Evolutionary conservation across 176 grass and related monocot genomes (phyloP), one percentile per base, ranked within the genome.

Genomic region (Eragrostis curvula): DNA sequence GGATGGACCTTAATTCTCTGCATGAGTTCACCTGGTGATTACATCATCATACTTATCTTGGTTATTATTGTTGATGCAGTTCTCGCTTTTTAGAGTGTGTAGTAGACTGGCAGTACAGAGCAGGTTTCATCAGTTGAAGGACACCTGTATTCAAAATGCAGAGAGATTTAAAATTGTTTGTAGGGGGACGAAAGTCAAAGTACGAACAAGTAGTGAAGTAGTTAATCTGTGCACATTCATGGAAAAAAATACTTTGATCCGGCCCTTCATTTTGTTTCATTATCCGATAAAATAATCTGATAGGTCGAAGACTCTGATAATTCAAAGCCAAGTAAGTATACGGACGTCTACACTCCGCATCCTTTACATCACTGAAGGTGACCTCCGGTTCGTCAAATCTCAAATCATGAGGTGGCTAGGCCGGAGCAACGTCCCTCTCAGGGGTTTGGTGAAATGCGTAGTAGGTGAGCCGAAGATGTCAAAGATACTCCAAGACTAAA

Each of bases 381-480:
- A 12, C 61, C 4, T 55, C 57, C 9, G 7, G 12, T 27, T 64
- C 6, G 7, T 2, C 42, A 27, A 53, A 25, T 51, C 14, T 68
- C 42, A 60, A 50, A 80, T 74, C 69, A 20, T 74, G 20, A 42
- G 57, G 50, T 28, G 17, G 66, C 24, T 79, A 6, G 13, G 75
- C 61, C 30, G 68, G 67, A 48, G 49, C 66, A 59, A 28, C 43
- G 62, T 89, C 81, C 5, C 64, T 32, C 68, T 80, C 87, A 62
- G 2, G 12, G 5, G 24, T 68, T 79, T 69, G 87, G 81, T 84
- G 75, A 48, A 49, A 36, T 12, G 29, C 10, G 75, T 30, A 36
- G 81, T 68, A 49, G 80, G 81, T 84, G 81, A 67, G 50, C 68
- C 66, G 15, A 27, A 66, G 57, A 47, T 83, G 30, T 74, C 69